Percentiles rank a stretch among this genome's conserved stretches.
These are phyloP conservation scores for Chaetomium tenue DNA, from an alignment of 495 filamentous ascomycete genomes.

Conservation along the genomic window DNA sequence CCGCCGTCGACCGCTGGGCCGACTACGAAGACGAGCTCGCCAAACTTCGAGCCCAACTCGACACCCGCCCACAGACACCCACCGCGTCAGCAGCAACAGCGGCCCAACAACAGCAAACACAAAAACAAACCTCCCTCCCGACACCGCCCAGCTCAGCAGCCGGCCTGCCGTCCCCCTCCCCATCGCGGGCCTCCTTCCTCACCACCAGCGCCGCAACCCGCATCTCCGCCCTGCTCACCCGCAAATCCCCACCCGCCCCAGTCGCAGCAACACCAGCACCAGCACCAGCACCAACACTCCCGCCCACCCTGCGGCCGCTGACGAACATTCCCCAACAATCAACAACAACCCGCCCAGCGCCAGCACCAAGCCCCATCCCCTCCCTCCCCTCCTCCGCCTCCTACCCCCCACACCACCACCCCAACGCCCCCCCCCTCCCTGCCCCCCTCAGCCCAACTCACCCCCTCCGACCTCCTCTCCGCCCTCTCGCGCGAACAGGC, in stretches of 20 bases:
- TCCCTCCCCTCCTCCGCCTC: not conserved
- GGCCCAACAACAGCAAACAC: slow-evolving; percentile 15
- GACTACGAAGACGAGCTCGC: slow-evolving; percentile 93
- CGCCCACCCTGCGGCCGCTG: slow-evolving; percentile 15
- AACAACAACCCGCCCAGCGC: slow-evolving; percentile 23
- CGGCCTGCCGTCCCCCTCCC: slow-evolving; percentile 28
- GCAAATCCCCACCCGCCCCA: slow-evolving; percentile 44
- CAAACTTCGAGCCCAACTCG: slow-evolving; percentile 55
- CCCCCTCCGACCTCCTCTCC: slow-evolving; percentile 61
- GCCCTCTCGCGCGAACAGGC: slow-evolving; percentile 67
- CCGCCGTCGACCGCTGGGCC: slow-evolving; percentile 77
- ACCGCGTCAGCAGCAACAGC: slow-evolving; percentile 1
- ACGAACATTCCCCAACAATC: no score
- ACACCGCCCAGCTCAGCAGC: slow-evolving; percentile 20
- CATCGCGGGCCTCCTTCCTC: slow-evolving; percentile 44
- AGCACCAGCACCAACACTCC: slow-evolving; percentile 25
- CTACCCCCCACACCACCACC: not conserved
- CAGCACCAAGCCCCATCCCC: slow-evolving; percentile 14
- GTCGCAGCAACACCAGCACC: not conserved
- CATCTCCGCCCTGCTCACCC: slow-evolving; percentile 65
- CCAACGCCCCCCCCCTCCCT: slow-evolving; percentile 1
- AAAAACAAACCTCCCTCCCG: slow-evolving; percentile 25
- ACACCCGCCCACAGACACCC: slow-evolving; percentile 17
- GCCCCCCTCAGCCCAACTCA: slow-evolving; percentile 15
- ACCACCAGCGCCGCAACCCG: slow-evolving; percentile 47